A percentile compares a stretch with the other conserved stretches of the same genome.
These are phyloP conservation scores for Stemphylium lycopersici DNA, from an alignment of 2,329 filamentous ascomycete species.

Conservation along the genomic window DNA sequence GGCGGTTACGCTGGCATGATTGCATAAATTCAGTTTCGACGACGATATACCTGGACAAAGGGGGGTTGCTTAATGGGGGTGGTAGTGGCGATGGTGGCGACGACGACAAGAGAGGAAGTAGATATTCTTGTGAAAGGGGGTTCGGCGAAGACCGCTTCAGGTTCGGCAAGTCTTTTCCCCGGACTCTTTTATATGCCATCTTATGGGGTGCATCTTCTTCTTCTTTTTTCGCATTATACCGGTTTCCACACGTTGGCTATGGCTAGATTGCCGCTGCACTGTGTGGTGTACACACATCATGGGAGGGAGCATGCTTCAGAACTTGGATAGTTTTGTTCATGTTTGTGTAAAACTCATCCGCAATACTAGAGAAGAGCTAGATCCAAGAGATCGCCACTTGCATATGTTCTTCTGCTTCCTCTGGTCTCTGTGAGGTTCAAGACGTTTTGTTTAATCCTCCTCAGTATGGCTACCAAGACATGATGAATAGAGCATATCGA, in stretches of 20 bases:
- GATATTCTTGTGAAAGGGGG: conserved; percentile 22
- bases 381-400: conserved; percentile 33
- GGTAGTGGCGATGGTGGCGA: neutral
- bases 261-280: no score
- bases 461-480: no score
- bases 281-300: no score
- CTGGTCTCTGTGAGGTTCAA: neutral
- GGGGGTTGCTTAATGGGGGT: conserved; percentile 8
- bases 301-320: neutral
- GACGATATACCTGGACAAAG: conserved; percentile 4
- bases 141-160: conserved; percentile 25
- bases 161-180: conserved; percentile 10
- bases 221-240: conserved; percentile 45
- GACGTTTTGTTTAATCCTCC: neutral
- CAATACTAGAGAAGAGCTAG: conserved; percentile 29
- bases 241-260: conserved; percentile 34
- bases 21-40: conserved; percentile 13
- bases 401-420: neutral
- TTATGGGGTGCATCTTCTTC: conserved; percentile 2
- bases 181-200: conserved; percentile 34
- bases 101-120: neutral
- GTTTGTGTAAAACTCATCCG: conserved; percentile 30
- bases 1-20: conserved; percentile 47
- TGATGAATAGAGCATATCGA: neutral
- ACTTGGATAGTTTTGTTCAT: neutral